A percentile compares a stretch with the other conserved stretches of the same genome.
These are phyloP conservation scores for Kluyveromyces aestuarii DNA, from an alignment of 805 yeast genomes.

Conservation along the genomic window DNA sequence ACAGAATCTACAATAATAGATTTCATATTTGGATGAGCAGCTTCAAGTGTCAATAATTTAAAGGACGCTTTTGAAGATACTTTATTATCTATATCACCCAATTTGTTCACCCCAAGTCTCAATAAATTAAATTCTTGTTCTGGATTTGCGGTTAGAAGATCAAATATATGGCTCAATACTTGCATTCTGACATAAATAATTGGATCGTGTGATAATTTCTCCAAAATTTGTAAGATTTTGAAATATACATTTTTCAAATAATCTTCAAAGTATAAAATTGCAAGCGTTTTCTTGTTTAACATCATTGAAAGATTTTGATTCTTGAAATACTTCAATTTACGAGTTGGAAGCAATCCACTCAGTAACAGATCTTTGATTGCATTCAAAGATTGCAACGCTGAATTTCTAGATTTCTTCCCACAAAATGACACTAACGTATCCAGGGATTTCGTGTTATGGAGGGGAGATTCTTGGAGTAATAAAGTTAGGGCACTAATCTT, in stretches of 20 bases:
- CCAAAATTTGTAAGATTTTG: constrained; percentile 66
- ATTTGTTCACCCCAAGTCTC: constrained; percentile 81
- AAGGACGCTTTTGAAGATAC: constrained; percentile 85
- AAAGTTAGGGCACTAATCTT: constrained; percentile 91
- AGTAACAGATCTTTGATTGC: constrained; percentile 84
- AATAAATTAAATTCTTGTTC: constrained; percentile 93
- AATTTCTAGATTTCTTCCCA: constrained; percentile 86
- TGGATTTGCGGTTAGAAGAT: constrained; percentile 74
- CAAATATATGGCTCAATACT: constrained; percentile 68
- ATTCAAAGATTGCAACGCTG: constrained; percentile 82
- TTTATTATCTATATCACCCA: constrained; percentile 88
- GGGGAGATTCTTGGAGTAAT: constrained; percentile 88
- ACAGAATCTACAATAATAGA: constrained; percentile 68
- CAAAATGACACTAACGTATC: constrained; percentile 72
- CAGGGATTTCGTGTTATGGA: constrained; percentile 77
- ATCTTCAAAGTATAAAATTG: constrained; percentile 82
- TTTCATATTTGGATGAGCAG: constrained; percentile 95
- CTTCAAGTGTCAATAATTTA: constrained; percentile 69
- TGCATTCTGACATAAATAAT: constrained; percentile 80
- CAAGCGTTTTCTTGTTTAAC: constrained; percentile 47
- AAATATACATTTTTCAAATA: constrained; percentile 71
- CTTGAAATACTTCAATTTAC: constrained; percentile 72
- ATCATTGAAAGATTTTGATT: constrained; percentile 49
- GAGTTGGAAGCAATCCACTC: constrained; percentile 76
- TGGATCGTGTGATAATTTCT: constrained; percentile 80